Evolutionary conservation across 495 filamentous ascomycete species (phyloP).

Genomic region (Thermochaetoides thermophila): DNA sequence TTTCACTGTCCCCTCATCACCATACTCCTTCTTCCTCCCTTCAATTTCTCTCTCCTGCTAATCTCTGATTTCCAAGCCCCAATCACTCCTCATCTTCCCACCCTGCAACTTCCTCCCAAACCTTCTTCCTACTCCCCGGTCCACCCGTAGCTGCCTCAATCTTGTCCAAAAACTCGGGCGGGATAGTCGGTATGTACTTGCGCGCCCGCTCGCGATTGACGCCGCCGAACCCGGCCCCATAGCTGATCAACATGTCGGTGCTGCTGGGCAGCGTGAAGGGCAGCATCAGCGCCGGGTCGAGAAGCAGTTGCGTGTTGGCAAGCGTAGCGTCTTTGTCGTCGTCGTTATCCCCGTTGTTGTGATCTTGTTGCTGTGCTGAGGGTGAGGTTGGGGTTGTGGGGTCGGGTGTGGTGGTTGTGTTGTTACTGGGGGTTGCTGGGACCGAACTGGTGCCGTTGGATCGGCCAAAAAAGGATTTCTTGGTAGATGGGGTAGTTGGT

Average conservation of each 20-base stretch:
- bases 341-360: slow-evolving; percentile 17
- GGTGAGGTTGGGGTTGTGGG: neutral
- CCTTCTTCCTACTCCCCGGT: slow-evolving; percentile 14
- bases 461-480: no score
- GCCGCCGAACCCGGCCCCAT: slow-evolving; percentile 87
- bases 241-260: slow-evolving; percentile 92
- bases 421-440: neutral
- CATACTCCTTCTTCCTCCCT: no score
- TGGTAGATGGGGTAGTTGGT: slow-evolving; percentile 13
- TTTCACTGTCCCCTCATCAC: no score
- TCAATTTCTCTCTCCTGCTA: no score
- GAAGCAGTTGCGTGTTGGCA: slow-evolving; percentile 58
- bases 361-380: slow-evolving; percentile 3
- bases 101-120: no score
- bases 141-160: slow-evolving; percentile 47
- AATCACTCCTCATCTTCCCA: no score
- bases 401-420: neutral
- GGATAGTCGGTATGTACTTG: slow-evolving; percentile 93
- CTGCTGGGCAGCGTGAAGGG: slow-evolving; percentile 90
- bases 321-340: slow-evolving; percentile 47
- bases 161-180: slow-evolving; percentile 82
- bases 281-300: slow-evolving; percentile 84
- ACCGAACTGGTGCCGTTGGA: slow-evolving; percentile 1
- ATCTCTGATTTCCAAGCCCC: no score
- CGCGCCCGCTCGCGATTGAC: slow-evolving; percentile 80